Conservation (phyloP, 2,329 filamentous ascomycete species). For the Sporothrix luriei region DNA sequence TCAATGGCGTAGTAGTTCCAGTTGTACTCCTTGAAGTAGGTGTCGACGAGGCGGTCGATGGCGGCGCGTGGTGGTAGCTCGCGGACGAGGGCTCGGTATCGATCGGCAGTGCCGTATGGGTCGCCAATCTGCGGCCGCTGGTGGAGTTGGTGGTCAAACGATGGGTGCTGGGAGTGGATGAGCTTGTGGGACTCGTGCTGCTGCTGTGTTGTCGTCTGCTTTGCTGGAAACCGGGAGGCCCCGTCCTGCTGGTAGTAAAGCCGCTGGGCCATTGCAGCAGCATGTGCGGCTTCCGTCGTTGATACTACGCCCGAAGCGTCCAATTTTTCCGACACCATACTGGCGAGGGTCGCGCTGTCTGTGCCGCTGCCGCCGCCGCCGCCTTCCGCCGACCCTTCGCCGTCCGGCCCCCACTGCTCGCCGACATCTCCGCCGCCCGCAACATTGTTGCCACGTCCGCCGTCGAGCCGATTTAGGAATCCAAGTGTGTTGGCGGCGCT, state of each 20-base stretch:
- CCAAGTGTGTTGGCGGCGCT: slow-evolving; percentile 56
- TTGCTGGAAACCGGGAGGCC: not conserved
- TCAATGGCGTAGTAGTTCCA: slow-evolving; percentile 62
- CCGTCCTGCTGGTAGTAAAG: slow-evolving; percentile 26
- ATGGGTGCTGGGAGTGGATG: slow-evolving; percentile 26
- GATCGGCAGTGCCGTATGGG: slow-evolving; percentile 53
- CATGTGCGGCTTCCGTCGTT: slow-evolving; percentile 26
- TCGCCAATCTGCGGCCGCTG: slow-evolving; percentile 41
- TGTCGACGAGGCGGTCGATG: slow-evolving; percentile 57
- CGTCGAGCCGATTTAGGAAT: slow-evolving; percentile 59
- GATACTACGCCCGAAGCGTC: not conserved
- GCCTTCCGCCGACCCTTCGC: slow-evolving; percentile 31
- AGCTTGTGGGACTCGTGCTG: slow-evolving; percentile 15
- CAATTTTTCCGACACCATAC: slow-evolving; percentile 29
- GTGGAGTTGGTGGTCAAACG: slow-evolving; percentile 26
- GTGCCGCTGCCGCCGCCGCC: too few species aligned
- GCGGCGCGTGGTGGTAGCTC: slow-evolving; percentile 59
- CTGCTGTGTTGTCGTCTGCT: not conserved
- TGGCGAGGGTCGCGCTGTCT: slow-evolving; percentile 6
- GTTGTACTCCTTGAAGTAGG: slow-evolving; percentile 62
- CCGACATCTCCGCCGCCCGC: slow-evolving; percentile 15
- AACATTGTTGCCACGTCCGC: slow-evolving; percentile 37
- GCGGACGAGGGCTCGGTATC: slow-evolving; percentile 61
- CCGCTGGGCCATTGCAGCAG: slow-evolving; percentile 25
- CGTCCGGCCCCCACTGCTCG: slow-evolving; percentile 36